Percentiles rank a stretch among this genome's conserved stretches.
These are phyloP conservation scores for Leucocoprinus leucothites DNA, from an alignment of 768 basidiomycete genomes.

Conservation along the genomic window DNA sequence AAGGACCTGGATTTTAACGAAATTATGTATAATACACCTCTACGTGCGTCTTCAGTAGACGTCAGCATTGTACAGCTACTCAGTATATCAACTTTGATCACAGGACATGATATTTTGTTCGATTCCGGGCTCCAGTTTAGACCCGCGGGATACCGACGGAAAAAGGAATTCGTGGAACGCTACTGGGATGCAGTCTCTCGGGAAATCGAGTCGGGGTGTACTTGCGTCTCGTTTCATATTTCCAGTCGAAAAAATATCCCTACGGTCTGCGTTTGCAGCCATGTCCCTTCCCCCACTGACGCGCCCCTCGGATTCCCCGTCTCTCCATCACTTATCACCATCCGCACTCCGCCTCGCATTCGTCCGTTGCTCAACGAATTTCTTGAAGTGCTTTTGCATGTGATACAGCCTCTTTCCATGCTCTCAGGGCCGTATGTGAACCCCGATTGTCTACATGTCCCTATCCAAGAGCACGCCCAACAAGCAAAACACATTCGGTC, in stretches of 20 bases:
- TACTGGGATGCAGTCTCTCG: constrained; percentile 83
- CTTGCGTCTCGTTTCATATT: constrained; percentile 73
- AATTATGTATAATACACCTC: constrained; percentile 86
- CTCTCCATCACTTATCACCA: constrained; percentile 46
- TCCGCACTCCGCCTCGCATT: constrained; percentile 72
- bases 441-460: constrained; percentile 54
- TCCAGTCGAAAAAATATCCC: constrained; percentile 47
- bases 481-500: constrained; percentile 67
- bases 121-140: constrained; percentile 83
- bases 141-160: constrained; percentile 71
- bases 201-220: constrained; percentile 81
- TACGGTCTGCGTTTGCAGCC: constrained; percentile 51
- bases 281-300: constrained; percentile 1
- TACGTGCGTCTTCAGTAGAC: constrained; percentile 62
- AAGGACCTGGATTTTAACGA: constrained; percentile 82
- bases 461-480: constrained; percentile 59
- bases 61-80: constrained; percentile 13
- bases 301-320: constrained; percentile 18
- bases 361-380: constrained; percentile 70
- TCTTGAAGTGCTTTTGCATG: constrained; percentile 75
- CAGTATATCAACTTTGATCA: constrained; percentile 15
- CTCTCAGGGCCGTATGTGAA: constrained; percentile 59
- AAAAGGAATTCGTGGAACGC: constrained; percentile 66
- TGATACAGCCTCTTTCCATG: constrained; percentile 77
- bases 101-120: constrained; percentile 88